These are phyloP conservation scores for Sphaerulina populicola DNA, from an alignment of 2,329 filamentous ascomycete species.

Conservation along the genomic window DNA sequence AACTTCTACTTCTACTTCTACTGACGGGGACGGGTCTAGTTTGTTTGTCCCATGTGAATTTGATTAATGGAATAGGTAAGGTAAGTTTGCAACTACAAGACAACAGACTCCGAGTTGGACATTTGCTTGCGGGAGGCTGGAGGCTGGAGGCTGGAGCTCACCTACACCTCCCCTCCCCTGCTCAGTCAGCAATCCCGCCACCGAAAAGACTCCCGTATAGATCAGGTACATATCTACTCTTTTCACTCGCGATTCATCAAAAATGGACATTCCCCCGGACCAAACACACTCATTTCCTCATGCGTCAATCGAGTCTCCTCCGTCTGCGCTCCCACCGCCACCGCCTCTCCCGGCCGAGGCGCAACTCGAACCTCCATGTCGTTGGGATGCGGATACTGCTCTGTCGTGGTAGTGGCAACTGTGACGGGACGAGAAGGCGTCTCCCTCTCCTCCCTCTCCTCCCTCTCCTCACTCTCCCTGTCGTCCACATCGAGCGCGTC, in stretches of 20 bases:
- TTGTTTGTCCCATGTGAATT: no score
- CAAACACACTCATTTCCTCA: constrained; percentile 34
- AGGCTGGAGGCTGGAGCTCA: not conserved
- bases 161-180: no score
- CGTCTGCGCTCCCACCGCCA: constrained; percentile 28
- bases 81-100: not conserved
- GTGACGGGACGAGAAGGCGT: no score
- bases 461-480: no score
- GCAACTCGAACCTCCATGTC: constrained; percentile 29
- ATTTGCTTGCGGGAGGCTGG: not conserved
- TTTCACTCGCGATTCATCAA: constrained; percentile 35
- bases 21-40: no score
- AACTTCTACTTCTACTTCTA: no score
- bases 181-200: no score
- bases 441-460: no score
- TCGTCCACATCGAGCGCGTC: constrained; percentile 16
- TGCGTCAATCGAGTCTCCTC: constrained; percentile 32
- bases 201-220: no score
- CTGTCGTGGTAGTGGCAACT: constrained; percentile 17
- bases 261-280: constrained; percentile 31
- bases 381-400: constrained; percentile 31
- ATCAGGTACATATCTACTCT: no score
- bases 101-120: not conserved
- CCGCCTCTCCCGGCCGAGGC: constrained; percentile 32
- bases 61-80: no score